phyloP scores from a whole-genome alignment of 176 grass and related monocot species.

The Areca catechu region DNA sequence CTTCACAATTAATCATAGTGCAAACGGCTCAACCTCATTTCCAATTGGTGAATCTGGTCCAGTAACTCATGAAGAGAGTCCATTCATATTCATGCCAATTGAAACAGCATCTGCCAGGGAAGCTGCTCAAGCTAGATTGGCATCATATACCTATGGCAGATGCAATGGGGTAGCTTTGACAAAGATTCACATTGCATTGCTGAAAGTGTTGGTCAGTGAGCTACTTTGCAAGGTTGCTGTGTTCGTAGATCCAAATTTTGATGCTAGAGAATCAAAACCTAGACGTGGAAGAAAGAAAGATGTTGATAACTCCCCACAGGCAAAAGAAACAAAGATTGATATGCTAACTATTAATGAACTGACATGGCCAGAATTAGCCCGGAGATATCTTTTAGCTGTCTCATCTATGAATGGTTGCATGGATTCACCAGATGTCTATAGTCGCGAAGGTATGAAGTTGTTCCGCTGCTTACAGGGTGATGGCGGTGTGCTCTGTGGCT shows the following conservation, averaged over 20 bases:
- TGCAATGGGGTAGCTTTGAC: conserved; percentile 70
- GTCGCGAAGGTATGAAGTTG: conserved; percentile 82
- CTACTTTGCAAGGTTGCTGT: conserved; percentile 53
- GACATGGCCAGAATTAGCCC: conserved; percentile 89
- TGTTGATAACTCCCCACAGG: conserved; percentile 37
- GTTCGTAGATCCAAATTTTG: conserved; percentile 81
- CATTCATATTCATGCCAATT: conserved; percentile 49
- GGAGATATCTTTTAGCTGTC: conserved; percentile 85
- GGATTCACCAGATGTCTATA: conserved; percentile 80
- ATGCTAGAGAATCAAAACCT: conserved; percentile 83
- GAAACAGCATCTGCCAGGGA: conserved; percentile 57
- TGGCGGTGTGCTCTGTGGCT: conserved; percentile 82
- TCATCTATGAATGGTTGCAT: conserved; percentile 51
- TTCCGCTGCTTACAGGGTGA: conserved; percentile 90
- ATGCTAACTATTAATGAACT: conserved; percentile 76
- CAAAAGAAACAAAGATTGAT: conserved; percentile 70
- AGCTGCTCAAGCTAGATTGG: conserved; percentile 51
- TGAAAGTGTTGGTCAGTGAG: conserved; percentile 78
- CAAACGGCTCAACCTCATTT: conserved; percentile 39
- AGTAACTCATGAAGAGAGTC: conserved; percentile 40
- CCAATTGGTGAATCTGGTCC: conserved; percentile 44
- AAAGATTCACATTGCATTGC: conserved; percentile 58
- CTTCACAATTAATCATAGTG: conserved; percentile 30
- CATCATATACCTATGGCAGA: conserved; percentile 55
- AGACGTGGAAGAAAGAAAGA: conserved; percentile 87